These are phyloP conservation scores for Trichothecium sympodiale DNA, from an alignment of 2,329 filamentous ascomycete genomes.

Conservation along the genomic window DNA sequence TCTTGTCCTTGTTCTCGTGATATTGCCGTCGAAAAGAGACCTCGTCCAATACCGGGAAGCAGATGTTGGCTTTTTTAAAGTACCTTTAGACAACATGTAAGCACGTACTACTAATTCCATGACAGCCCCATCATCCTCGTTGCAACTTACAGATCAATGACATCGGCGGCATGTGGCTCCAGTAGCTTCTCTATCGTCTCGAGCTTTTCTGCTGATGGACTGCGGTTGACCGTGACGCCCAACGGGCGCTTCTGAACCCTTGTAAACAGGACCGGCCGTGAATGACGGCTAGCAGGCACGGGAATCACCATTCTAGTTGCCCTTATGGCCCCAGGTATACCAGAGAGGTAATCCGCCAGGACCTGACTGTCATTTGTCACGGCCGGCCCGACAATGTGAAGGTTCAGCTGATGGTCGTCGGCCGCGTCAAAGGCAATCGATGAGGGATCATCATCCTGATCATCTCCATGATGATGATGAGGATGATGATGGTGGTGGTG, in stretches of 20 bases:
- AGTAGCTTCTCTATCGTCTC: conserved; percentile 48
- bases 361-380: conserved; percentile 49
- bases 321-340: conserved; percentile 16
- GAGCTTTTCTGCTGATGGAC: conserved; percentile 32
- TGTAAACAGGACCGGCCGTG: conserved; percentile 32
- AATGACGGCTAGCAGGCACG: conserved; percentile 15
- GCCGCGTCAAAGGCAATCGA: conserved; percentile 17
- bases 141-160: conserved; percentile 34
- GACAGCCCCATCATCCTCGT: background rate
- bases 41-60: conserved; percentile 51
- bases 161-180: conserved; percentile 37
- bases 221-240: conserved; percentile 25
- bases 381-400: conserved; percentile 48
- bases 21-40: conserved; percentile 38
- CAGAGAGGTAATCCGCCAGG: conserved; percentile 43
- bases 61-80: conserved; percentile 43
- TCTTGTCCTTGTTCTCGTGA: conserved; percentile 29
- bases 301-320: conserved; percentile 19
- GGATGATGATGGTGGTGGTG: background rate
- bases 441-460: conserved; percentile 10
- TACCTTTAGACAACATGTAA: conserved; percentile 28
- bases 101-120: background rate
- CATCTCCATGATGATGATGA: too few relatives aligned
- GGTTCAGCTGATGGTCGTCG: conserved; percentile 27
- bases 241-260: conserved; percentile 34